Conservation (phyloP, 805 yeast genomes). For the Pichia paraexigua region DNA sequence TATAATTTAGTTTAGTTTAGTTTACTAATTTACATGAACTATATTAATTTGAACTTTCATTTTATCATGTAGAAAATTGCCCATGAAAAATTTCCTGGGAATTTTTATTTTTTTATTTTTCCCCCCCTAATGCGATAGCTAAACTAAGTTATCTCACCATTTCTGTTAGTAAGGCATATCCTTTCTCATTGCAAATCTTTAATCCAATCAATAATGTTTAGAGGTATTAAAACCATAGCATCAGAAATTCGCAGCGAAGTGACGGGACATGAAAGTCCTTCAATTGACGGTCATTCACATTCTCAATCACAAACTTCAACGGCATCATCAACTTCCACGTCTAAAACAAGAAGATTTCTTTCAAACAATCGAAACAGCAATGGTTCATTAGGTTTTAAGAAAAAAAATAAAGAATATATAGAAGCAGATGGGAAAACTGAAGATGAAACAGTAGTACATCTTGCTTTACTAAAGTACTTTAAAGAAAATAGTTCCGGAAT, state of each 20-base stretch:
- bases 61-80: too few species aligned
- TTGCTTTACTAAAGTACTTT: conserved; percentile 24
- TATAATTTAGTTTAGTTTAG: background rate
- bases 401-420: background rate
- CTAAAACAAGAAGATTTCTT: conserved; percentile 4
- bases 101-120: background rate
- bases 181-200: background rate
- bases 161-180: background rate
- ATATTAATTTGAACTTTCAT: too few species aligned
- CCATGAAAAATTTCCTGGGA: background rate
- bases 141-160: background rate
- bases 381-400: background rate
- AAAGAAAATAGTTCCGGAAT: conserved; percentile 13
- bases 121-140: background rate
- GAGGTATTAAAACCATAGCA: conserved; percentile 19
- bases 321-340: background rate
- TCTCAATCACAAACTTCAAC: background rate
- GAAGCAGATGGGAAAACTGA: conserved; percentile 30
- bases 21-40: background rate
- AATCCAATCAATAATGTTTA: conserved; percentile 3
- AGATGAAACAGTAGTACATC: conserved; percentile 28
- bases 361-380: background rate
- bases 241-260: conserved; percentile 9
- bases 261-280: background rate
- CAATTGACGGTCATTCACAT: background rate